Percentiles rank a stretch among this genome's conserved stretches.
phyloP scores from a whole-genome alignment of 306 rosid species.

The Castanea sativa region DNA sequence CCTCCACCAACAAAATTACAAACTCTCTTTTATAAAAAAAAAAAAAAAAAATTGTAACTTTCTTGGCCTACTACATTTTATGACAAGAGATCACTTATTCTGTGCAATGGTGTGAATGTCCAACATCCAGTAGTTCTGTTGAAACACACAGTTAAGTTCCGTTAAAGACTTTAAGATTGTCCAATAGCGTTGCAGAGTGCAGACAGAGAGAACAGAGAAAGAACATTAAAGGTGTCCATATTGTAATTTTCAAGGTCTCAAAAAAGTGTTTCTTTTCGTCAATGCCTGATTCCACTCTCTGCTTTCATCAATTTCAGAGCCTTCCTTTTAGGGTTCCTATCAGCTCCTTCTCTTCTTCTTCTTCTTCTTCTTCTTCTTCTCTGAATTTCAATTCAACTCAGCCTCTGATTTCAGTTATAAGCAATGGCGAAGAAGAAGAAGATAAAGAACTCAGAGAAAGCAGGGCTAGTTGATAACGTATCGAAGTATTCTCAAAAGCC shows the following conservation, averaged over 20 bases:
- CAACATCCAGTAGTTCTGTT: background rate
- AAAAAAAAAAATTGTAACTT: background rate
- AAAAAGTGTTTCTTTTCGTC: background rate
- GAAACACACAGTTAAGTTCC: background rate
- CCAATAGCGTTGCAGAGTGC: background rate
- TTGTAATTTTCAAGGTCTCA: background rate
- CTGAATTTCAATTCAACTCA: background rate
- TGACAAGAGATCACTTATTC: too few relatives aligned
- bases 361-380: background rate
- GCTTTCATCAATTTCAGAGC: background rate
- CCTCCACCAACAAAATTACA: too few relatives aligned
- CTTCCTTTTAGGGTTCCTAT: background rate
- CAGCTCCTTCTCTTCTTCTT: background rate
- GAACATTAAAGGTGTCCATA: background rate
- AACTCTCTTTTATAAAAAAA: too few relatives aligned
- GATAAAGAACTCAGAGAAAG: constrained; percentile 9
- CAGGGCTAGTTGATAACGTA: constrained; percentile 28
- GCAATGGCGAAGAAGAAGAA: constrained; percentile 55
- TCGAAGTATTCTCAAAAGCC: constrained; percentile 57
- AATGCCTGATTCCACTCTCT: constrained; percentile 28
- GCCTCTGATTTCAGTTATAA: background rate
- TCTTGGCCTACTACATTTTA: too few relatives aligned
- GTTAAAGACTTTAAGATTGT: background rate
- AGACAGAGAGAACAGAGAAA: background rate
- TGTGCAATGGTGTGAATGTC: background rate